Evolutionary conservation across 169 alveolate species (phyloP).

Genomic region (Plasmodium sp.): DNA sequence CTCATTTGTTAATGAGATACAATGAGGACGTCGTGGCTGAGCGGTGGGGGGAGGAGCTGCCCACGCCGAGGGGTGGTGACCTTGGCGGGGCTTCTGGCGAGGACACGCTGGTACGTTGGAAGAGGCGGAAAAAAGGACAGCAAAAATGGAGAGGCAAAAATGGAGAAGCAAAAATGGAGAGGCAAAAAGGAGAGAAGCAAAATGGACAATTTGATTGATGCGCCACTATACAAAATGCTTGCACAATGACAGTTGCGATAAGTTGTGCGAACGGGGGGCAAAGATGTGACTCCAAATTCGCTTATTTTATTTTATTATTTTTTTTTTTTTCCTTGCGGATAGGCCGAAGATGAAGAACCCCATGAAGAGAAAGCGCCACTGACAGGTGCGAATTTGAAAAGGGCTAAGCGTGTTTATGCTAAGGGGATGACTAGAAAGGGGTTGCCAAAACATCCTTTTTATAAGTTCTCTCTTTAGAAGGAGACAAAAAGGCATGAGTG

Average conservation of each 20-base stretch:
- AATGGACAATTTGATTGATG: not conserved
- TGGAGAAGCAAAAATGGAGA: not conserved
- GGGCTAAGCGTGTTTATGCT: not conserved
- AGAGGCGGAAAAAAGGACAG: not conserved
- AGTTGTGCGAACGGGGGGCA: not conserved
- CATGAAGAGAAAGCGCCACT: not conserved
- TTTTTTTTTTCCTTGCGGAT: not conserved
- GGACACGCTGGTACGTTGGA: not conserved
- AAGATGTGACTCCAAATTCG: not conserved
- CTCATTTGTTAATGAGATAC: constrained; percentile 14
- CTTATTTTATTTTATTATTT: no score
- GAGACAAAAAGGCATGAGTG: not conserved
- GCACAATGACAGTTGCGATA: not conserved
- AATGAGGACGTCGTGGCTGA: not conserved
- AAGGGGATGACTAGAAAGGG: not conserved
- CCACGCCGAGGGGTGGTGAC: not conserved
- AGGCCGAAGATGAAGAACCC: not conserved
- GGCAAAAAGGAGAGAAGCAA: not conserved
- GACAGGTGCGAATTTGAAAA: not conserved
- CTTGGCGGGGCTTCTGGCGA: not conserved
- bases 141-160: not conserved
- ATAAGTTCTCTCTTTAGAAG: not conserved
- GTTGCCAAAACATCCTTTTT: not conserved
- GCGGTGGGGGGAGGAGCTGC: not conserved
- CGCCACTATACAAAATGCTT: not conserved